Base-by-base conservation (phyloP, 148 eudicot species). In the Agrostemma githago region DNA sequence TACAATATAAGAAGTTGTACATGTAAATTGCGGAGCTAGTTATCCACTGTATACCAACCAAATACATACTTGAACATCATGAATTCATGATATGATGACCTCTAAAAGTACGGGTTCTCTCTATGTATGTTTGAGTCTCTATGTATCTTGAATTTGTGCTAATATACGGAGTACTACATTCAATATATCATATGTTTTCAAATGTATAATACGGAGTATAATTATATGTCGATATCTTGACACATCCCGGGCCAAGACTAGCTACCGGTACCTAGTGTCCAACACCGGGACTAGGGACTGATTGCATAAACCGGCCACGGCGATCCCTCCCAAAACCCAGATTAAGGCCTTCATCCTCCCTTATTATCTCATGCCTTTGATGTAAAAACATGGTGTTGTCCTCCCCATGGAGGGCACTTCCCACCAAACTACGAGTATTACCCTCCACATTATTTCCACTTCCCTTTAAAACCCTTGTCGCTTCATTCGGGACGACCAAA, bases 281-380 rank as follows among this genome's bases (percentile, higher is more conserved):
- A 26, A 37, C 75, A 40, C 82, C 82, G 38, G 82, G 82, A 71
- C 79, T 79, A 10, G 78, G 82, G 51, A 74, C 78, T 1, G 82
- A 79, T 44, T 57, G 71, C 65, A 70, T 63, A 79, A 57, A 40
- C 46, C 75, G 71, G 20, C 38, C 81, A 60, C 9, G 60, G 44
- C 16, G 60, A 37, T 61, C 39, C 5, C 65, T 51, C 56, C 4
- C 10, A 51, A 12, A 11, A 0, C 14, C 9, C 14, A 48, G 54
- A 42, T 44, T 5, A 37, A 2, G 20, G 8, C 4, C 37, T 15
- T 39, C 68, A 6, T 43, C 39, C 0, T 46, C 15, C 6, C 5
- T 67, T 8, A 39, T 34, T 58, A 44, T 8, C 3, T 16, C 14
- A 8, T 72, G 16, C 17, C 69, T 54, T 48, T 39, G 46, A 42